A percentile compares a stretch with the other conserved stretches of the same genome.
These are phyloP conservation scores for Erigeron canadensis DNA, from an alignment of 129 eudicot species.

Conservation along the genomic window DNA sequence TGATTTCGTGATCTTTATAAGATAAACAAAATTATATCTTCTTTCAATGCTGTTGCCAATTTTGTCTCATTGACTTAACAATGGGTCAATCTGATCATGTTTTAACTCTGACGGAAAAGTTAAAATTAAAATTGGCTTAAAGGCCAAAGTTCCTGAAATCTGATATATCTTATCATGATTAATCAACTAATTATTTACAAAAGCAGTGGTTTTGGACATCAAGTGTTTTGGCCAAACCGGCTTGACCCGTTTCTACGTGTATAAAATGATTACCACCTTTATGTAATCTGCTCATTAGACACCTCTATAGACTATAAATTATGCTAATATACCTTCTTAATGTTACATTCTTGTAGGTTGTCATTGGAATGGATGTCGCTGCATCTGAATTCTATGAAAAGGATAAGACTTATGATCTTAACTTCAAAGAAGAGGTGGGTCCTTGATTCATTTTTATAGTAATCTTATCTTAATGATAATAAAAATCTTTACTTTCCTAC, in stretches of 20 bases:
- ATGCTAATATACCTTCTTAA: not conserved
- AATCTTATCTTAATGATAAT: not conserved
- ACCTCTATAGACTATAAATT: too few relatives aligned
- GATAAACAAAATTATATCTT: not conserved
- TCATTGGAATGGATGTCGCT: slow-evolving; percentile 99
- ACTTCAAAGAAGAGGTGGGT: slow-evolving; percentile 97
- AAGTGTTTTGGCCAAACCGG: not conserved
- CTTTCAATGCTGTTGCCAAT: not conserved
- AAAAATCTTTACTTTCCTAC: not conserved
- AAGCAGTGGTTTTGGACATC: not conserved
- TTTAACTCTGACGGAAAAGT: too few relatives aligned
- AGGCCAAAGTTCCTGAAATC: not conserved
- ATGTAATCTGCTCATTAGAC: too few relatives aligned
- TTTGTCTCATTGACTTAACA: too few relatives aligned
- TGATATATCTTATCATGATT: not conserved
- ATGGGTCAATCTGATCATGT: too few relatives aligned
- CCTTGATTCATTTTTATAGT: not conserved
- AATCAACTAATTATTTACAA: not conserved
- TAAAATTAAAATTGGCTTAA: too few relatives aligned
- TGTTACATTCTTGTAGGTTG: slow-evolving; percentile 50
- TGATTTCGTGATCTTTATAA: not conserved
- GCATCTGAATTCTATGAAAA: slow-evolving; percentile 91
- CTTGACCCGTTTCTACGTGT: not conserved
- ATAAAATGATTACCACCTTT: too few relatives aligned
- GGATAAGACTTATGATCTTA: slow-evolving; percentile 86